These are phyloP conservation scores for Chalciporus piperatus DNA, from an alignment of 768 basidiomycete species.

Conservation along the genomic window DNA sequence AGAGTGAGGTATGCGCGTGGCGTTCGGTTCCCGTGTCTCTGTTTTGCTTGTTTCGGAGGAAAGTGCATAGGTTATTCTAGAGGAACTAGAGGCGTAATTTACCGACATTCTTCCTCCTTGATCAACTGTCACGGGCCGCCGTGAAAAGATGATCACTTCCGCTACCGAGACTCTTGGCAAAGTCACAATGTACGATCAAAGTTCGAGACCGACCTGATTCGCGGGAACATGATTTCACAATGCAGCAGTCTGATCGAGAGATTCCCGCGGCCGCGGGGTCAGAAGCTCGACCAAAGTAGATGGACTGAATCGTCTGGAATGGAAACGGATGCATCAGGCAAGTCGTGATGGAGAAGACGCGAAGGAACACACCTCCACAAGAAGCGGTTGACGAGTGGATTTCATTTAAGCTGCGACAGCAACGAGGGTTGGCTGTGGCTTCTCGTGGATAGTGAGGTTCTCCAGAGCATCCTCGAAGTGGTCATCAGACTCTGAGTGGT, in stretches of 20 bases:
- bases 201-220: not conserved
- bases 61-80: too few species aligned
- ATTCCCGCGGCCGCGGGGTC: not conserved
- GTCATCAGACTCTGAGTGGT: constrained; percentile 37
- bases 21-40: too few species aligned
- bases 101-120: too few species aligned
- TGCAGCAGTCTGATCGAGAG: not conserved
- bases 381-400: not conserved
- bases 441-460: constrained; percentile 40
- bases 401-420: constrained; percentile 17
- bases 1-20: too few species aligned
- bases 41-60: too few species aligned
- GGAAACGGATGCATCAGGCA: not conserved
- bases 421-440: constrained; percentile 8
- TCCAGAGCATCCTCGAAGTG: constrained; percentile 68
- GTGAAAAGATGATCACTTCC: not conserved
- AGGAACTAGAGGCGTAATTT: too few species aligned
- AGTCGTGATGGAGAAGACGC: not conserved
- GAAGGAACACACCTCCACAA: constrained; percentile 1
- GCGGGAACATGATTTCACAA: not conserved
- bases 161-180: not conserved
- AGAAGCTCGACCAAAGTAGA: not conserved
- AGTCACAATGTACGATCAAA: too few species aligned
- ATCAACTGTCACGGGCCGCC: too few species aligned
- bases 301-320: not conserved